Base-by-base conservation (phyloP, 2,329 filamentous ascomycete species). In the Aspergillus eucalypticola region DNA sequence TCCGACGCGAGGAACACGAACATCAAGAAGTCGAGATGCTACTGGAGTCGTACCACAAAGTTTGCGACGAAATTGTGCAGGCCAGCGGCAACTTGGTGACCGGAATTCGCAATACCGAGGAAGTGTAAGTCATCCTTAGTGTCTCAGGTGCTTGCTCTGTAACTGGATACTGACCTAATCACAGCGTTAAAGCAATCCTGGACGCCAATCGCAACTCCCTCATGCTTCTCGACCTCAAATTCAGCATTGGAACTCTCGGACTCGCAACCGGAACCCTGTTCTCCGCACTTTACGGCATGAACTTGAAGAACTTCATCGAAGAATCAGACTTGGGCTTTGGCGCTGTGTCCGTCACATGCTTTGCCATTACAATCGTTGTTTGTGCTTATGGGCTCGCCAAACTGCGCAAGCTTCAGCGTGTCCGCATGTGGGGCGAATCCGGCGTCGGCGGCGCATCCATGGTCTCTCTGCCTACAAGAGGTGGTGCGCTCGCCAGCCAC, bases 271-370 rank as follows among this genome's bases (percentile, higher is more conserved):
- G 95, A 58, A 97, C 95, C 53, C 96, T 98, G 73, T 85, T 97
- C 69, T 96, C 95, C 8, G 93, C 93, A n/a, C 87, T 99, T n/a
- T 99, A 98, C 83, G 95, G 95, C 69, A 98, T 98, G 93, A 99
- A 99, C 80, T 82, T 99, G 65, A 96, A 97, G 74, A 98, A 98
- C 78, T 98, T 97, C 76, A 92, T 98, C 69, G 95, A 99, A 80
- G 94, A 98, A 74, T 93, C 90, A 1, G 86, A 91, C 76, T 85
- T 91, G 76, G 95, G 94, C 10, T 98, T 99, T 75, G 84, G 83
- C 50, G 86, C 86, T 56, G 88, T 99, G 61, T 91, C 89, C 2
- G 82, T 80, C 17, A 81, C 85, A 62, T 96, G 91, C 59, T 84
- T 89, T 59, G 69, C 88, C 59, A 88, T 93, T 74, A 91, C 91